A percentile compares a stretch with the other conserved stretches of the same genome.
Evolutionary conservation across 2,329 filamentous ascomycete species (phyloP).

Genomic region (Escovopsis sp.): DNA sequence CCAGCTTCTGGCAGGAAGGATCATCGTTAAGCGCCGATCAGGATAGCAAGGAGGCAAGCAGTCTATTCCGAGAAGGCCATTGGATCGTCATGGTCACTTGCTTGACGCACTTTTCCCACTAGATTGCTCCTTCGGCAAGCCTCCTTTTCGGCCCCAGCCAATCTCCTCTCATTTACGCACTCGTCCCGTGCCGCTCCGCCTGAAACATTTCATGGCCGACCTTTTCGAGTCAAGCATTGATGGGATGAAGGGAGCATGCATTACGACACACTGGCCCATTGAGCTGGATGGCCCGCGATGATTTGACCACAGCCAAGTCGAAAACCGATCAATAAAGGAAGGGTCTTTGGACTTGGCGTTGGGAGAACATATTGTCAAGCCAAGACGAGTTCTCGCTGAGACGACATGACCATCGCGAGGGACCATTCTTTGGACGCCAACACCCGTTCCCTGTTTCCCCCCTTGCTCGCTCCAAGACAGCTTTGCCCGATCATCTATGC

Average conservation of each 20-base stretch:
- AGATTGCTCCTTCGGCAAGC: too few species aligned
- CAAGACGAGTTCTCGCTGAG: too few species aligned
- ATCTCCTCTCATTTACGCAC: constrained; percentile 2
- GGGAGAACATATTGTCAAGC: constrained; percentile 6
- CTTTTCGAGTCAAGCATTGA: neutral
- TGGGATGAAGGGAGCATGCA: neutral
- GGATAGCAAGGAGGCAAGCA: neutral
- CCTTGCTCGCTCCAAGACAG: neutral
- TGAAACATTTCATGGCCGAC: constrained; percentile 2
- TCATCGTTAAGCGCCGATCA: constrained; percentile 36
- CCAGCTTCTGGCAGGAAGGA: constrained; percentile 30
- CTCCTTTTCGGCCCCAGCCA: too few species aligned
- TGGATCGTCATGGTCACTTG: too few species aligned
- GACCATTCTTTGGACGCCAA: neutral
- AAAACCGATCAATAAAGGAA: too few species aligned
- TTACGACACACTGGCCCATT: too few species aligned
- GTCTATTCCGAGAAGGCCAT: too few species aligned
- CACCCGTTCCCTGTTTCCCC: too few species aligned
- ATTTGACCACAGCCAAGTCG: too few species aligned
- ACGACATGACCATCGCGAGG: neutral
- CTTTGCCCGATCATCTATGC: neutral
- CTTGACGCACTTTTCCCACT: too few species aligned
- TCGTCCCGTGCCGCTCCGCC: constrained; percentile 24
- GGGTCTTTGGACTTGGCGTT: neutral
- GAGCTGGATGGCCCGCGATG: too few species aligned